Evolutionary conservation across 2,329 filamentous ascomycete genomes (phyloP).

Genomic region (Penicillium sp.): DNA sequence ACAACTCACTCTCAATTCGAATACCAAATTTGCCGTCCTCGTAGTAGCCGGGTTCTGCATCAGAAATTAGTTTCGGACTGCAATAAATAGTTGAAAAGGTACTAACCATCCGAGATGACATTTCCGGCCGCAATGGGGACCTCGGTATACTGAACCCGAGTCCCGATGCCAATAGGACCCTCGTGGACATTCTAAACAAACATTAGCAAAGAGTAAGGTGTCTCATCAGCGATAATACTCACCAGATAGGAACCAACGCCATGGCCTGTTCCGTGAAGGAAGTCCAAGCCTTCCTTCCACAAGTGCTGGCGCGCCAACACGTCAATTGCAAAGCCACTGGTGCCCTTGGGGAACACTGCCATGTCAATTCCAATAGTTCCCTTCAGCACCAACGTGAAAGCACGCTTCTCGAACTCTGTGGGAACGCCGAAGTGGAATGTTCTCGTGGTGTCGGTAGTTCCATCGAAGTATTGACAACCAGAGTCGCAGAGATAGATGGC

Average conservation of each 20-base stretch:
- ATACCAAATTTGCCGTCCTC: conserved; percentile 94
- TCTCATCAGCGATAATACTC: neutral
- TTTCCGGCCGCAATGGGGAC: conserved; percentile 88
- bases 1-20: conserved; percentile 72
- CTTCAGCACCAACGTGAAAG: conserved; percentile 92
- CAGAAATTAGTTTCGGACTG: conserved; percentile 8
- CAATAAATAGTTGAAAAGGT: neutral
- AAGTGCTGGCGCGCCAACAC: conserved; percentile 83
- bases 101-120: conserved; percentile 74
- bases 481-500: conserved; percentile 95
- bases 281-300: conserved; percentile 91
- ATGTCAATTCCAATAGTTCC: conserved; percentile 86
- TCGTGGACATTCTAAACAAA: conserved; percentile 78
- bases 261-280: conserved; percentile 93
- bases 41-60: conserved; percentile 83
- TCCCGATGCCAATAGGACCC: conserved; percentile 93
- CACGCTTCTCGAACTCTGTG: conserved; percentile 75
- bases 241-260: conserved; percentile 85
- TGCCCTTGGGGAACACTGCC: conserved; percentile 89
- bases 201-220: conserved; percentile 14
- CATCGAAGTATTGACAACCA: conserved; percentile 92
- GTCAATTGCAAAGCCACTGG: conserved; percentile 89
- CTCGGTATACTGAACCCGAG: conserved; percentile 84
- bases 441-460: conserved; percentile 91
- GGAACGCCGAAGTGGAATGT: conserved; percentile 90